Percentiles rank a stretch among this genome's conserved stretches.
These are phyloP conservation scores for Anisodus acutangulus DNA, from an alignment of 257 asterid species.

Conservation along the genomic window DNA sequence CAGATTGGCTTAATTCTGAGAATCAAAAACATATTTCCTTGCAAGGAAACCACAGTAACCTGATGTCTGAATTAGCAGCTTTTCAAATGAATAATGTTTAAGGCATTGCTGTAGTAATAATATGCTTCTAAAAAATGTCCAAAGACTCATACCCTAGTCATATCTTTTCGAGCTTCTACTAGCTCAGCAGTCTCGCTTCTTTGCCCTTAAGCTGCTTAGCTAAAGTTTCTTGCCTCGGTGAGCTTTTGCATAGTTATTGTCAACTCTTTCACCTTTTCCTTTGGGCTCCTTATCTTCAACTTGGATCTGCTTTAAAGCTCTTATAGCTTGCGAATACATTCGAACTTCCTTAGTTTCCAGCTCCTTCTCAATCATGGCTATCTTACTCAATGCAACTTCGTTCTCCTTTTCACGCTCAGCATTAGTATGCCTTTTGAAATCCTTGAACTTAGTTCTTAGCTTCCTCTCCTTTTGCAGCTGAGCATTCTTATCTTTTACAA, in stretches of 20 bases:
- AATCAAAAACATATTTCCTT: background rate
- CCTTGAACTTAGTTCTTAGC: constrained; percentile 9
- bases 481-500: background rate
- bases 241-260: constrained; percentile 15
- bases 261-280: constrained; percentile 24
- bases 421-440: background rate
- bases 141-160: background rate
- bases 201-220: constrained; percentile 18
- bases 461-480: background rate
- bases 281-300: background rate
- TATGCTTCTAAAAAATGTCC: background rate
- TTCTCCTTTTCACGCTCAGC: background rate
- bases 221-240: background rate
- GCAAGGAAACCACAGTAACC: background rate
- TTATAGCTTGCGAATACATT: background rate
- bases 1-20: background rate
- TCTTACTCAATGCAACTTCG: background rate
- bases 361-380: constrained; percentile 23
- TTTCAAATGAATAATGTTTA: background rate
- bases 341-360: constrained; percentile 21
- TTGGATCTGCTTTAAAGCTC: constrained; percentile 22
- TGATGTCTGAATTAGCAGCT: background rate
- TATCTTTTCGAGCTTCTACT: constrained; percentile 17
- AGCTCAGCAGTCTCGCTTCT: constrained; percentile 13
- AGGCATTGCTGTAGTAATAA: background rate